Evolutionary conservation across 805 yeast genomes (phyloP), one percentile per base, ranked within the genome.

Genomic region (Komagataella ulmi): DNA sequence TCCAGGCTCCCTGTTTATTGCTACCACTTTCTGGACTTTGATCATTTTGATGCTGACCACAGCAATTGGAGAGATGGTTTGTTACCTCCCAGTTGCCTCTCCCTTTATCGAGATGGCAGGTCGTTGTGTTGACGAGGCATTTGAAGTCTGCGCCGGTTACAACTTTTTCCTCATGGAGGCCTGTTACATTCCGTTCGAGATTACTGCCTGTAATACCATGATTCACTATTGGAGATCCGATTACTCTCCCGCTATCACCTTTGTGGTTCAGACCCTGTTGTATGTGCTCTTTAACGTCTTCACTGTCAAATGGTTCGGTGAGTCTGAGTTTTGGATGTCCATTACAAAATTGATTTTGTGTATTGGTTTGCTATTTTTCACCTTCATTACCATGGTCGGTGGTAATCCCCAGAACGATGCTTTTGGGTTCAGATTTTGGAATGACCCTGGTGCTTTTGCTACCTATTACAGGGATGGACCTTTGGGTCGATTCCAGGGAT

Each of bases 331-430:
- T 53, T 72, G 72, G 70, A 61, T 68, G 24, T 60, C 68, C 46
- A 60, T 76, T n/a, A 73, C 75, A 7, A 76, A 76, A 56, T 68
- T 76, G 53, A 56, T 75, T 18, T 61, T 76, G 52, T 74, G 77
- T 40, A 61, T 73, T 12, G 80, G 79, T 1, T 65, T 76, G 46
- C 62, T 76, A 50, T 56, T 75, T 47, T 76, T 74, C 62, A 75
- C 79, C 6, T 73, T 76, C 57, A 60, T 76, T 53, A 71, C 76
- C 46, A 76, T 76, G 81, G 76, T 75, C 51, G 81, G 81, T 17
- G 81, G 81, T 47, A 76, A 76, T 57, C 81, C 81, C 1, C 58
- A 66, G 44, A 71, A 70, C 47, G 77, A 75, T 55, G 76, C 69
- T 3, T 76, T 70, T 58, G 81, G 81, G 1, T 76, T 76, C 63